Evolutionary conservation across 2,329 filamentous ascomycete genomes (phyloP).

Genomic region (Arthrobotrys megalospora): DNA sequence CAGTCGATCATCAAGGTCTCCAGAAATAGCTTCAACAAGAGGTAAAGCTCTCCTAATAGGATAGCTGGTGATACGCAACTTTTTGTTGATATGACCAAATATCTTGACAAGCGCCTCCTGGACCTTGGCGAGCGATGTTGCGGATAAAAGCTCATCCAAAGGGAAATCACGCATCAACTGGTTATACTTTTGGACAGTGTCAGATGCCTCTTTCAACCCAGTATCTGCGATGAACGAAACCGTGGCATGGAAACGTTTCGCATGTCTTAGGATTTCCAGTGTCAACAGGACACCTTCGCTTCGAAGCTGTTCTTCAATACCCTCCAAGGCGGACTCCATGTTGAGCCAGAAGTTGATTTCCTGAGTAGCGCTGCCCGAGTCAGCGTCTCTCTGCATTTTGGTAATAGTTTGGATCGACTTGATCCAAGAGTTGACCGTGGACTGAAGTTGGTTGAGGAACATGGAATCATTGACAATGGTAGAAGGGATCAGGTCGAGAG

Average conservation of each 20-base stretch:
- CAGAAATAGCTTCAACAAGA: constrained; percentile 96
- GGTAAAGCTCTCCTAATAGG: constrained; percentile 91
- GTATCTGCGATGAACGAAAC: constrained; percentile 98
- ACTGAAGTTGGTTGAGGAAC: constrained; percentile 93
- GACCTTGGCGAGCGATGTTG: constrained; percentile 88
- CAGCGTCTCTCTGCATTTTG: constrained; percentile 88
- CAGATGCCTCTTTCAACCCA: constrained; percentile 93
- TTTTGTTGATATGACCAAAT: constrained; percentile 96
- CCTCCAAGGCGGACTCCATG: constrained; percentile 93
- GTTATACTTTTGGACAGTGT: constrained; percentile 98
- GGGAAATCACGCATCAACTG: constrained; percentile 99
- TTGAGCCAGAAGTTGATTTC: constrained; percentile 99
- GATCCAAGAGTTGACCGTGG: constrained; percentile 97
- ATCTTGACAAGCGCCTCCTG: constrained; percentile 91
- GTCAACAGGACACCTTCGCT: constrained; percentile 92
- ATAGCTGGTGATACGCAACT: constrained; percentile 95
- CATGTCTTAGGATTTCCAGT: constrained; percentile 93
- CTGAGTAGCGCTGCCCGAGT: constrained; percentile 86
- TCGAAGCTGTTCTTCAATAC: constrained; percentile 88
- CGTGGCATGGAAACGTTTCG: constrained; percentile 97
- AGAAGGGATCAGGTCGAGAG: constrained; percentile 82
- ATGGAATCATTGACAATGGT: constrained; percentile 86
- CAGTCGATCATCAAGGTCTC: constrained; percentile 87
- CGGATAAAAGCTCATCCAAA: constrained; percentile 91
- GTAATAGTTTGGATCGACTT: constrained; percentile 98